phyloP scores from a whole-genome alignment of 768 basidiomycete genomes.

The Floccularia luteovirens region DNA sequence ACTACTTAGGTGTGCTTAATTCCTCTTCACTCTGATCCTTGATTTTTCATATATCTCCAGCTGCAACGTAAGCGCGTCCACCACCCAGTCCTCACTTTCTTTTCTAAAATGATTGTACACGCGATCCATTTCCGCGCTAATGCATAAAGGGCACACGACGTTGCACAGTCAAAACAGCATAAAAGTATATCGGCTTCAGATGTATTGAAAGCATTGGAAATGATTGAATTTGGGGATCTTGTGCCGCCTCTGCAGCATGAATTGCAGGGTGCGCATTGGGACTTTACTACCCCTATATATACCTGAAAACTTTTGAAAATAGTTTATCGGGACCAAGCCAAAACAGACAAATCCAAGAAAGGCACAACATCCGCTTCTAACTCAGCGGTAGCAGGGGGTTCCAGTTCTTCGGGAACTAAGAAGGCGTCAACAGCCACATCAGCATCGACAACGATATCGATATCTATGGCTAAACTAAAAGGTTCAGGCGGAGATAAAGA shows the following conservation, averaged over 20 bases:
- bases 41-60: constrained; percentile 15
- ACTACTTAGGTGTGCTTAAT: constrained; percentile 67
- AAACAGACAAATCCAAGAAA: constrained; percentile 51
- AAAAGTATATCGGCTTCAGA: constrained; percentile 88
- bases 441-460: constrained; percentile 11
- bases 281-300: background rate
- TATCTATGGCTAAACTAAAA: constrained; percentile 14
- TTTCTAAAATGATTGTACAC: background rate
- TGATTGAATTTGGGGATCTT: constrained; percentile 70
- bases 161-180: constrained; percentile 76
- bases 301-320: background rate
- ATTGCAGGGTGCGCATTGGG: constrained; percentile 44
- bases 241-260: constrained; percentile 56
- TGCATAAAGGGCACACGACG: constrained; percentile 71
- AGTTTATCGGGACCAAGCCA: constrained; percentile 64
- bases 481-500: constrained; percentile 32
- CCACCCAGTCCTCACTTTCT: background rate
- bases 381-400: no score
- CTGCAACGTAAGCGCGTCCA: constrained; percentile 36
- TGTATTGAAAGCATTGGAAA: constrained; percentile 80
- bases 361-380: constrained; percentile 13
- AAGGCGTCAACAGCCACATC: constrained; percentile 12
- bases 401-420: no score
- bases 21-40: background rate
- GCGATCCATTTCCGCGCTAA: constrained; percentile 3